Percentiles rank a stretch among this genome's conserved stretches.
Evolutionary conservation across 1,139 yeast species (phyloP).

Genomic region (Pichia sorboxylosa): DNA sequence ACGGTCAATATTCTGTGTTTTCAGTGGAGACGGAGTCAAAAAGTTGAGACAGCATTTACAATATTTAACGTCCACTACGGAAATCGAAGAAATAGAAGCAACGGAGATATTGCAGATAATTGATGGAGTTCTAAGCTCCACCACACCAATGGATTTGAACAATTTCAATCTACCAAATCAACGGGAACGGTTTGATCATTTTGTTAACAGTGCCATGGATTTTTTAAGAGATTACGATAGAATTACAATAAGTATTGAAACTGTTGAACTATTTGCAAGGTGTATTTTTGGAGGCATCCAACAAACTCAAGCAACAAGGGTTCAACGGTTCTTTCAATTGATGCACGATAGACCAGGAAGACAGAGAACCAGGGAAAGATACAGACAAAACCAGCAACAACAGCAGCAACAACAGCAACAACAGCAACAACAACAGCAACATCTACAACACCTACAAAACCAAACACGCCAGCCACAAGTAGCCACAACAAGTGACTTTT

Average conservation of each 20-base stretch:
- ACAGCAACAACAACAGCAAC: too few species aligned
- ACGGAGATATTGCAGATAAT: conserved; percentile 22
- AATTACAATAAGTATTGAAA: conserved; percentile 16
- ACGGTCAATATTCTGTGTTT: conserved; percentile 80
- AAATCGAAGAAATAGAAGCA: conserved; percentile 21
- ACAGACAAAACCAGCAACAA: conserved; percentile 6
- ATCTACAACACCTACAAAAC: too few species aligned
- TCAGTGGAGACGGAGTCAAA: conserved; percentile 83
- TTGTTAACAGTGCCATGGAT: conserved; percentile 19
- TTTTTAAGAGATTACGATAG: conserved; percentile 20
- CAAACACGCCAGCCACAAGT: too few species aligned
- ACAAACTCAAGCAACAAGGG: conserved; percentile 20
- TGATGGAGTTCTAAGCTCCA: conserved; percentile 17
- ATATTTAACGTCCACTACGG: conserved; percentile 21
- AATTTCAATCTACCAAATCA: conserved; percentile 10
- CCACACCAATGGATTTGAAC: conserved; percentile 10
- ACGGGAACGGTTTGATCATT: conserved; percentile 17
- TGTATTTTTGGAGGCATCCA: conserved; percentile 21
- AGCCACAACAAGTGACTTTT: too few species aligned
- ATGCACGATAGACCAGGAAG: conserved; percentile 16
- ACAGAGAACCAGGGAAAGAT: conserved; percentile 9
- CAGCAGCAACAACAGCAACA: background rate
- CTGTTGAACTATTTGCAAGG: conserved; percentile 19
- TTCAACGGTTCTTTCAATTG: conserved; percentile 22
- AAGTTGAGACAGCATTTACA: conserved; percentile 21